Evolutionary conservation across 2,329 filamentous ascomycete species (phyloP), one percentile per base, ranked within the genome.

Genomic region (Hortaea sp.): DNA sequence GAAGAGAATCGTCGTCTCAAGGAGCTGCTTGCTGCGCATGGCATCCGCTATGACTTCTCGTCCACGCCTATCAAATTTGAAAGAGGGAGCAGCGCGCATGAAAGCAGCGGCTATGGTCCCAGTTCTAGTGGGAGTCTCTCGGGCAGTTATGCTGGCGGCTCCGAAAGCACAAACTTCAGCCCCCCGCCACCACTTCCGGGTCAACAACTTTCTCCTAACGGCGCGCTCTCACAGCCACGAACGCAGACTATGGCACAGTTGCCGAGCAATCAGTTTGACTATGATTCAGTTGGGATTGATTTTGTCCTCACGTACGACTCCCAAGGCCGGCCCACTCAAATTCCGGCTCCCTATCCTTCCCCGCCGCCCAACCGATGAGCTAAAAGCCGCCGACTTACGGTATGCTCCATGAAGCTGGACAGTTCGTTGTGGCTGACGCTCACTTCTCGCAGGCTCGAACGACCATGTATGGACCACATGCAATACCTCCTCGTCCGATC

Each of bases 381-480:
- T 6, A 20, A n/a, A 20, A 10, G 9, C 13, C 11, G 10, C 39
- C 29, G 29, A 31, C 3, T n/a, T 27, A 20, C 41, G 51, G 49
- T 53, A 52, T 46, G 51, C 43, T 39, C 20, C 44, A 40, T 40
- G 45, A 42, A 29, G 13, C 9, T 45, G 30, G 39, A 46, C 45
- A 53, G 46, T 52, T 47, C 55, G 51, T 52, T 43, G 49, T 49
- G 43, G 41, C 49, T 51, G 44, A 51, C 49, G 37, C 49, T 49
- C 38, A 49, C 47, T 42, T 32, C n/a, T 39, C 29, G 7, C 37
- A 75, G 84, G 85, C 84, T 94, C 66, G 89, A 95, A 72, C 85
- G 84, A 63, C 87, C 89, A 44, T 97, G 92, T 73, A 94, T 94
- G 78, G 81, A 88, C 57, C 88, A 95, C 67, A 77, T 90, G 69